Evolutionary conservation across 2,329 filamentous ascomycete species (phyloP).

Genomic region (Thermomyces lanuginosus): DNA sequence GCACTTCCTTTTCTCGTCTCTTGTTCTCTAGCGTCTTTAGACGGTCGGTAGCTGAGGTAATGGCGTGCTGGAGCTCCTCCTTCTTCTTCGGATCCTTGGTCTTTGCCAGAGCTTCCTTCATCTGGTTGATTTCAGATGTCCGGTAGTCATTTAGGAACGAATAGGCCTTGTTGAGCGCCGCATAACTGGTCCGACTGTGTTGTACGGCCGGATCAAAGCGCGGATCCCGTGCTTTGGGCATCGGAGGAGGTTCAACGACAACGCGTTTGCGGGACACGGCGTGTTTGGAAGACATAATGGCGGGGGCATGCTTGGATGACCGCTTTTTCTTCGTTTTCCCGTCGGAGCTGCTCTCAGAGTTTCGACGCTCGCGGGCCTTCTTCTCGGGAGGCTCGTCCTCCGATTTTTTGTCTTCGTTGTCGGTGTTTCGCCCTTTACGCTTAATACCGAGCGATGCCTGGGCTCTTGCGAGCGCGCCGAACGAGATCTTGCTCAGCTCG

Average conservation of each 20-base stretch:
- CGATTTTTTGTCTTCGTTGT: conserved; percentile 7
- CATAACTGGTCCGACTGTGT: conserved; percentile 19
- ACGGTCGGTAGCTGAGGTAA: conserved; percentile 64
- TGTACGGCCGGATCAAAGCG: conserved; percentile 58
- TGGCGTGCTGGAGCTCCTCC: conserved; percentile 53
- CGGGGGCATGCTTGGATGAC: conserved; percentile 75
- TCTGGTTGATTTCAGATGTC: conserved; percentile 60
- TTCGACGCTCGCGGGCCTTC: conserved; percentile 14
- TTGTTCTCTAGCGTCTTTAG: conserved; percentile 54
- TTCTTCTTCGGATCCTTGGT: conserved; percentile 49
- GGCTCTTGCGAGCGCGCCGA: conserved; percentile 77
- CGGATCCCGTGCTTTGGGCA: conserved; percentile 60
- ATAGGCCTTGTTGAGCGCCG: conserved; percentile 55
- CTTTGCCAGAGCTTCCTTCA: conserved; percentile 51
- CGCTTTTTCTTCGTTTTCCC: conserved; percentile 33
- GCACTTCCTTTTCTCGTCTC: conserved; percentile 51
- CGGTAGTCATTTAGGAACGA: conserved; percentile 78
- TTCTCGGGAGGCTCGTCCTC: background rate
- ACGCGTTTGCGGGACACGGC: conserved; percentile 68
- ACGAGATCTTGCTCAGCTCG: conserved; percentile 51
- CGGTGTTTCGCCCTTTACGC: conserved; percentile 11
- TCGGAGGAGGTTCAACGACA: conserved; percentile 41
- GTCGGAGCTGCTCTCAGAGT: conserved; percentile 22
- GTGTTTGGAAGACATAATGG: conserved; percentile 63
- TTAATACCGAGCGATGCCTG: conserved; percentile 42